Conservation (phyloP, 345 rosid species). For the Murraya koenigii region DNA sequence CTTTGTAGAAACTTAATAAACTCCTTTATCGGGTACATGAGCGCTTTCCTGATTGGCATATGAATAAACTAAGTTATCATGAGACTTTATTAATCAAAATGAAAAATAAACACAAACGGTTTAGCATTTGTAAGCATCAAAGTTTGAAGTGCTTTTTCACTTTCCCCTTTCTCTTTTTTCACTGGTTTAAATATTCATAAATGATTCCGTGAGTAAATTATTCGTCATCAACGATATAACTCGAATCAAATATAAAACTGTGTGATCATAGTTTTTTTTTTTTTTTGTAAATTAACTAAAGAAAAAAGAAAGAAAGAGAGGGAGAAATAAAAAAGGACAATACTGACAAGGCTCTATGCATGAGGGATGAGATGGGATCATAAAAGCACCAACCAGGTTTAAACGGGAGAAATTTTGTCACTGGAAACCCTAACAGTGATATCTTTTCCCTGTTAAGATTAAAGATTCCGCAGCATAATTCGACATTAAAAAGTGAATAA, state of each 20-base stretch:
- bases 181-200: background rate
- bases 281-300: background rate
- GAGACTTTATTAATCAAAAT: background rate
- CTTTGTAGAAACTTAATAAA: background rate
- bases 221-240: slow-evolving; percentile 5
- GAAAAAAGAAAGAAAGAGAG: too few species aligned
- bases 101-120: background rate
- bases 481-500: background rate
- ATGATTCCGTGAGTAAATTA: background rate
- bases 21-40: background rate
- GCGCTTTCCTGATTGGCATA: background rate
- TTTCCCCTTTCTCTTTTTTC: background rate
- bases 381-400: slow-evolving; percentile 26
- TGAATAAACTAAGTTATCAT: slow-evolving; percentile 4
- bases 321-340: too few species aligned
- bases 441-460: slow-evolving; percentile 5
- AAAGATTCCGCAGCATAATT: slow-evolving; percentile 17
- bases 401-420: slow-evolving; percentile 21
- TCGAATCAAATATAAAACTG: background rate
- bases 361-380: slow-evolving; percentile 28
- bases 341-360: background rate
- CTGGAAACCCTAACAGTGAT: slow-evolving; percentile 24
- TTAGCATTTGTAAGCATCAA: background rate
- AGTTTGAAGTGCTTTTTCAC: slow-evolving; percentile 14
- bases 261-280: background rate